These are phyloP conservation scores for Aspergillus fijiensis DNA, from an alignment of 2,329 filamentous ascomycete species.

Conservation along the genomic window DNA sequence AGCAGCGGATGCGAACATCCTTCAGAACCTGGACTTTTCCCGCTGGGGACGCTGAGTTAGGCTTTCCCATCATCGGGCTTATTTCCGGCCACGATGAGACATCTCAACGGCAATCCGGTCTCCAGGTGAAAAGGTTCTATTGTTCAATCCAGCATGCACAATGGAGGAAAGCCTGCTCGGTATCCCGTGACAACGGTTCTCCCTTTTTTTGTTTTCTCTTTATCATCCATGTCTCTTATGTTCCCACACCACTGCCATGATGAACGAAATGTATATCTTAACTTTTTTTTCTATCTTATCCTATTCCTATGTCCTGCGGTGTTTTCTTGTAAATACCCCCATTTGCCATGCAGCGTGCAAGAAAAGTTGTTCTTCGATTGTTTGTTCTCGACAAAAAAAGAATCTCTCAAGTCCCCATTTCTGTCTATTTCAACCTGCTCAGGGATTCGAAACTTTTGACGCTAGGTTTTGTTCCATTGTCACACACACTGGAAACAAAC, in stretches of 20 bases:
- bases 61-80: too few species aligned
- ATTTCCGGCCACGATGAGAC: neutral
- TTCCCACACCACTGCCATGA: constrained; percentile 4
- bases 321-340: constrained; percentile 19
- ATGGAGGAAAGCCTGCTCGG: neutral
- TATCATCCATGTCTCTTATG: neutral
- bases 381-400: neutral
- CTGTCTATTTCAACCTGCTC: neutral
- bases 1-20: constrained; percentile 37
- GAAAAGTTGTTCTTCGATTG: constrained; percentile 19
- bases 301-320: constrained; percentile 10
- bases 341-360: constrained; percentile 18
- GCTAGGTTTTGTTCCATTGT: too few species aligned
- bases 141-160: neutral
- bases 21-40: constrained; percentile 45
- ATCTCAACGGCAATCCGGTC: neutral
- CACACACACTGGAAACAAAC: too few species aligned
- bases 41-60: constrained; percentile 39
- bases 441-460: too few species aligned
- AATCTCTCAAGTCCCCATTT: neutral
- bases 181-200: neutral
- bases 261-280: constrained; percentile 18
- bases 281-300: neutral
- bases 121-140: neutral
- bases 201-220: neutral